Conservation (phyloP, 306 rosid species). For the Dryas alaskensis region DNA sequence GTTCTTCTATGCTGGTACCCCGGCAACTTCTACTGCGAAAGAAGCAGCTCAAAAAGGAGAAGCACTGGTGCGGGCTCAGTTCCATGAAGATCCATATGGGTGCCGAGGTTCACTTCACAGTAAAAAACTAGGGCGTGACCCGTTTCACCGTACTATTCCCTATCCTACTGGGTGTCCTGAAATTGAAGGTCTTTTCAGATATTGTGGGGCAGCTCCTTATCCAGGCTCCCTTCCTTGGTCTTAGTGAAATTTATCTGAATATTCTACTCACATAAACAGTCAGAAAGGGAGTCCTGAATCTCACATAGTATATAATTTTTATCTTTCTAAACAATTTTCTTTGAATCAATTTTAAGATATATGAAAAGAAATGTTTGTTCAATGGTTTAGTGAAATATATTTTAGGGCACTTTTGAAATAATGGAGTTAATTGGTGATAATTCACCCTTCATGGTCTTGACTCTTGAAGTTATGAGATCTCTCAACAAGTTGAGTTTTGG, state of each 20-base stretch:
- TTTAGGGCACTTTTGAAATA: neutral
- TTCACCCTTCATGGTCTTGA: too few species aligned
- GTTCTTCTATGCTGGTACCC: slow-evolving; percentile 77
- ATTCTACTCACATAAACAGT: slow-evolving; percentile 3
- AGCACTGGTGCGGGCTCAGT: slow-evolving; percentile 76
- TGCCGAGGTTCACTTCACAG: slow-evolving; percentile 73
- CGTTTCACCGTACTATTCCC: slow-evolving; percentile 87
- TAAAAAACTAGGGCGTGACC: slow-evolving; percentile 78
- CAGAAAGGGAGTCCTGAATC: slow-evolving; percentile 5
- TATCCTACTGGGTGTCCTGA: slow-evolving; percentile 93
- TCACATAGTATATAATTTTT: neutral
- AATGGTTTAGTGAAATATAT: neutral
- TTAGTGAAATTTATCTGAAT: neutral
- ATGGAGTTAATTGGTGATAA: neutral
- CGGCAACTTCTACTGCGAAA: slow-evolving; percentile 60
- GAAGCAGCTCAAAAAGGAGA: slow-evolving; percentile 75
- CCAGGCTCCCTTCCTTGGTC: slow-evolving; percentile 75
- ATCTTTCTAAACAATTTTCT: neutral
- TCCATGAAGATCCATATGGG: slow-evolving; percentile 75
- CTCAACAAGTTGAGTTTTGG: neutral
- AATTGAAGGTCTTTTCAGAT: slow-evolving; percentile 78
- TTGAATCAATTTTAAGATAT: neutral
- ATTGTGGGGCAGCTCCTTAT: slow-evolving; percentile 70
- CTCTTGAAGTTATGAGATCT: too few species aligned
- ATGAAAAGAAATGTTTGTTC: neutral